Evolutionary conservation across 495 filamentous ascomycete genomes (phyloP), one percentile per base, ranked within the genome.

Genomic region (Schizothecium vesticola): DNA sequence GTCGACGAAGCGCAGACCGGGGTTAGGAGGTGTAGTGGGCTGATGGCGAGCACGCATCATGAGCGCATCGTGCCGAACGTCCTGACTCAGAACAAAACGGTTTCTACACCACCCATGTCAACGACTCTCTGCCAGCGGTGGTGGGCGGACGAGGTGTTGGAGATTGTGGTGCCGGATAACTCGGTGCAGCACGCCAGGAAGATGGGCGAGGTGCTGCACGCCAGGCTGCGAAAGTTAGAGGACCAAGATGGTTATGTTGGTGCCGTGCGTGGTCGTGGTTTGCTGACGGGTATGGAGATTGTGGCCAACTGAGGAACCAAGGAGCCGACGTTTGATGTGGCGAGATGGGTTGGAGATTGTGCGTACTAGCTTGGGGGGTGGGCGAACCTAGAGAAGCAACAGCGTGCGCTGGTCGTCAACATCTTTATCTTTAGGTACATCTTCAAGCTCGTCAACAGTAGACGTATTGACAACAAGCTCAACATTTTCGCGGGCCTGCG

Each of bases 1-100:
- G 75, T 86, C 22, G 84, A 87, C 68, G 85, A 87, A 64, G 84
- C 84, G 13, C 85, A 87, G 70, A 86, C 84, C 0, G 85, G 82
- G 0, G 76, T 87, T 1, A 84, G 85, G 0, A 77, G 85, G 1
- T 81, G 80, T 16, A 84, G 85, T 6, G 74, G 81, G 22, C 77
- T 87, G 75, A 80, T 85, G 61, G 85, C 84, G 0, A 81, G 86
- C 67, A 70, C 56, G 11, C 11, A 82, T 59, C 74, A 85, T 25
- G 80, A 84, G 10, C 80, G 69, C 3, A 74, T 84, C 10, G 79
- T 85, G 0, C 85, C 85, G 0, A 84, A 87, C 66, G 85, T 87
- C 59, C 76, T 87, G 5, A 80, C 81, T 0, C 71, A 87, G 9
- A 81, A 78, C 36, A 88, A 88, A 67, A 86, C 85, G 0, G 71